Evolutionary conservation across 2,329 filamentous ascomycete species (phyloP).

Genomic region (Pseudocercospora fuligena): DNA sequence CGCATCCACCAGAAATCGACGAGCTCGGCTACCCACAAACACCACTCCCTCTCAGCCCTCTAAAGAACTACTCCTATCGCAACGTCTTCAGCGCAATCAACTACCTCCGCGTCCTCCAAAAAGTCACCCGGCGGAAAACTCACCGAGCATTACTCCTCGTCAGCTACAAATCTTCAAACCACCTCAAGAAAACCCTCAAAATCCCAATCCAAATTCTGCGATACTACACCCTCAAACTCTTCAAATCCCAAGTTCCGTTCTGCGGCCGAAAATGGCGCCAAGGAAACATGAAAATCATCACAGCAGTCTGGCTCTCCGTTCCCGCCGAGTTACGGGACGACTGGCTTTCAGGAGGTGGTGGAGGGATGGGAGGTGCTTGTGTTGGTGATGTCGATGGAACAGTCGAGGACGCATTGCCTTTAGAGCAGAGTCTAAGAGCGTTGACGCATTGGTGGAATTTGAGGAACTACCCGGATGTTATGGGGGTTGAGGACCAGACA

Average conservation of each 20-base stretch:
- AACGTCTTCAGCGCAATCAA: constrained; percentile 97
- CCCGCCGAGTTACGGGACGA: constrained; percentile 91
- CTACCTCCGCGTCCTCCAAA: constrained; percentile 94
- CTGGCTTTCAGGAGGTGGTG: constrained; percentile 79
- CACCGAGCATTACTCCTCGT: constrained; percentile 93
- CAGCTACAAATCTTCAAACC: constrained; percentile 91
- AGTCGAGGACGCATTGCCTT: constrained; percentile 86
- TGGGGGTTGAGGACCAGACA: constrained; percentile 55
- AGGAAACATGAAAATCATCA: constrained; percentile 98
- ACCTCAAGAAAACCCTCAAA: constrained; percentile 87
- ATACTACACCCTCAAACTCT: constrained; percentile 94
- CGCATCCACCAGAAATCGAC: constrained; percentile 68
- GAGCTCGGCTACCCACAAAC: constrained; percentile 82
- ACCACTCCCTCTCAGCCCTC: constrained; percentile 72
- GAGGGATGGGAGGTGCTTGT: constrained; percentile 43
- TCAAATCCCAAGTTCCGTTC: constrained; percentile 98
- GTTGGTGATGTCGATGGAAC: constrained; percentile 80
- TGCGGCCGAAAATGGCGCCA: constrained; percentile 98
- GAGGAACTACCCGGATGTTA: constrained; percentile 77
- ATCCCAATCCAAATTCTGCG: constrained; percentile 86
- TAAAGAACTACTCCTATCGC: constrained; percentile 88
- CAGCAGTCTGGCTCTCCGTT: constrained; percentile 92
- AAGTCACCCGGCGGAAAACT: constrained; percentile 93
- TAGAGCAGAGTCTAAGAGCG: constrained; percentile 87
- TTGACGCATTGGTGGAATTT: constrained; percentile 96